These are phyloP conservation scores for Phytophthora kernoviae DNA, from an alignment of 352 stramenopile species.

Conservation along the genomic window DNA sequence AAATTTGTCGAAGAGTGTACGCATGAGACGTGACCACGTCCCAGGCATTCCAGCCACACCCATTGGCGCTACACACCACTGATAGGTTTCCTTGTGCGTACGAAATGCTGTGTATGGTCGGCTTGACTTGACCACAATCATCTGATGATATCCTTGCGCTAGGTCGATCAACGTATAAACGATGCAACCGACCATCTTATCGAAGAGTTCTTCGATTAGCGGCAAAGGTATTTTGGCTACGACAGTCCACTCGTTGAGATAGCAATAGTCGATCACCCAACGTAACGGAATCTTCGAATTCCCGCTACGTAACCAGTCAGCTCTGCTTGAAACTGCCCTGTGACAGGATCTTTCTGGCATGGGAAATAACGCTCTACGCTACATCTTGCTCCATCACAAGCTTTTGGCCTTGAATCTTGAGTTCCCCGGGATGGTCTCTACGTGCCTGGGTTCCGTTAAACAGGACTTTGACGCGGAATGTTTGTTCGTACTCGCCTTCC, in stretches of 20 bases:
- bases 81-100: constrained; percentile 30
- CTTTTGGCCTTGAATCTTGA: constrained; percentile 2
- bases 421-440: no score
- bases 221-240: no score
- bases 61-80: constrained; percentile 49
- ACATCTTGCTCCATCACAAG: constrained; percentile 18
- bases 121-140: no score
- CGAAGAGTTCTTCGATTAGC: no score
- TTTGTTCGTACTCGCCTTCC: no score
- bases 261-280: no score
- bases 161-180: constrained; percentile 32
- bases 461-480: no score
- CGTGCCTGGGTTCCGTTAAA: no score
- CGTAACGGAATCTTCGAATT: no score
- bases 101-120: constrained; percentile 44
- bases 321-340: neutral
- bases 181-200: constrained; percentile 1
- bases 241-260: no score
- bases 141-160: constrained; percentile 39
- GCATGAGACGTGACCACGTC: constrained; percentile 47
- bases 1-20: constrained; percentile 26
- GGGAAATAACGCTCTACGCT: constrained; percentile 12
- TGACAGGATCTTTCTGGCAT: constrained; percentile 10
- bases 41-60: constrained; percentile 41
- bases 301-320: neutral